Base-by-base conservation (phyloP, 331 rosid species). In the Quercus tomentella region DNA sequence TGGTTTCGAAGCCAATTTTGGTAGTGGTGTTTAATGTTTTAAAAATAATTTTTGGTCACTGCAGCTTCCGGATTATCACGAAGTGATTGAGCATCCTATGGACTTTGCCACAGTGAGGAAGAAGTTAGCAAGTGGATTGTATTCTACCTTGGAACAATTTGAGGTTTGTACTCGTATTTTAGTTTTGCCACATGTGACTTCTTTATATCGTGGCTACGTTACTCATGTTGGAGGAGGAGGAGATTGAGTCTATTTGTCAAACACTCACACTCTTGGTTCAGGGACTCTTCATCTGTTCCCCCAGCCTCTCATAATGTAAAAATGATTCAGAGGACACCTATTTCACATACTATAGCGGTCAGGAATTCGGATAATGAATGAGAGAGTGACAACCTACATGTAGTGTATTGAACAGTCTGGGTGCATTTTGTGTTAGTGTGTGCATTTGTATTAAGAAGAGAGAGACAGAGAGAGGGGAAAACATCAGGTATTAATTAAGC, bases 51-150 rank as follows among this genome's bases (percentile, higher is more conserved):
- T 89, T 84, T 81, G 25, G 57, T 78, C 66, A 41, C 62, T 74
- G 84, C 86, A 94, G 98, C 97, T 94, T 84, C 98, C 98, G 25
- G 97, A 94, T 82, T 94, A 94, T 86, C 93, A 87, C 22, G 97
- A 94, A 75, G 90, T 94, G 84, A 92, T 94, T 65, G 89, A 92
- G 74, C 91, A 87, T 86, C 98, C 98, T 68, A 94, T 94, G 98
- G 98, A 94, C 91, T 94, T 94, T 37, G 83, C 97, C 31, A 94
- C 97, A 1, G 88, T 92, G 80, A 89, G 97, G 86, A 89, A 87
- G 87, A 90, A 92, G 83, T 88, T 94, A 79, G 89, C 89, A 14
- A 82, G 68, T 75, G 97, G 89, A 82, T 78, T 89, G 41, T 94
- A 94, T 85, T 76, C 92, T 76, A 87, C 93, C 25, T 82, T 94